Percentiles rank a stretch among this genome's conserved stretches.
These are phyloP conservation scores for Opeltia flavorubescens DNA, from an alignment of 495 filamentous ascomycete species.

Conservation along the genomic window DNA sequence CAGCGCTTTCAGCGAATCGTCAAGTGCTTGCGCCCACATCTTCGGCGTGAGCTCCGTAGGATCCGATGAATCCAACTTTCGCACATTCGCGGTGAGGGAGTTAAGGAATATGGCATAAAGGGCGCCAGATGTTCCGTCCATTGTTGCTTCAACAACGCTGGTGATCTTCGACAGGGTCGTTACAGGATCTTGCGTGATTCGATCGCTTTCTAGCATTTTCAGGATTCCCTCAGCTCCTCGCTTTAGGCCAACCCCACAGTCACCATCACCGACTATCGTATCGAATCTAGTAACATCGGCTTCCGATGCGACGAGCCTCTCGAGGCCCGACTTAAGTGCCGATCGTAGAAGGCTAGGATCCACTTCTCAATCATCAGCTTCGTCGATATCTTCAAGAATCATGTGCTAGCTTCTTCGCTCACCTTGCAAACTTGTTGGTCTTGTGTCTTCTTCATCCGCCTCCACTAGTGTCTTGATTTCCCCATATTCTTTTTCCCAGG, in stretches of 20 bases:
- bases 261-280: conserved; percentile 87
- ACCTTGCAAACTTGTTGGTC: conserved; percentile 58
- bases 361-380: conserved; percentile 25
- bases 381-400: not conserved
- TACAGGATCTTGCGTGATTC: conserved; percentile 53
- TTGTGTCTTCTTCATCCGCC: conserved; percentile 33
- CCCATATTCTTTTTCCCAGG: conserved; percentile 37
- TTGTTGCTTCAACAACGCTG: conserved; percentile 69
- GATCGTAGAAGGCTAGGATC: conserved; percentile 43
- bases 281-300: conserved; percentile 79
- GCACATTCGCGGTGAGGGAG: conserved; percentile 63
- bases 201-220: conserved; percentile 41
- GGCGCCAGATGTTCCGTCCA: conserved; percentile 95
- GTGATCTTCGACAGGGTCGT: conserved; percentile 61
- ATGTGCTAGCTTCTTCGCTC: conserved; percentile 15
- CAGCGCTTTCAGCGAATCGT: conserved; percentile 54
- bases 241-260: conserved; percentile 84
- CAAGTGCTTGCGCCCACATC: conserved; percentile 64
- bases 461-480: conserved; percentile 36
- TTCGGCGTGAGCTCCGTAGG: conserved; percentile 33
- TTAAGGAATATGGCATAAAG: conserved; percentile 95
- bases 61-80: conserved; percentile 35
- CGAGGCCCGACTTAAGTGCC: conserved; percentile 50
- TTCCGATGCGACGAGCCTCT: conserved; percentile 61
- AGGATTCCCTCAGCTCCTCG: conserved; percentile 81